Evolutionary conservation across 495 filamentous ascomycete genomes (phyloP).

Genomic region (Platismatia glauca): DNA sequence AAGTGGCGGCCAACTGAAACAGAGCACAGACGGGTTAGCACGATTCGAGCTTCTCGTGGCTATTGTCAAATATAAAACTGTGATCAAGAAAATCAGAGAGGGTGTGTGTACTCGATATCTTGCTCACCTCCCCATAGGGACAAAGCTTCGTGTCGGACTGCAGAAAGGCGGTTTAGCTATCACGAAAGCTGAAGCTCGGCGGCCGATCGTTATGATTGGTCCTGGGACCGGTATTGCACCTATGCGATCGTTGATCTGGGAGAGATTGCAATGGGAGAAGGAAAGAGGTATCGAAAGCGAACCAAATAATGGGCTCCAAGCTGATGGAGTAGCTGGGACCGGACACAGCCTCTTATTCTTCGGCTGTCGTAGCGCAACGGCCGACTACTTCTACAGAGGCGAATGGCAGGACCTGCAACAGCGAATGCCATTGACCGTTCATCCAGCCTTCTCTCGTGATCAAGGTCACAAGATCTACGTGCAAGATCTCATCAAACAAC

Average conservation of each 20-base stretch:
- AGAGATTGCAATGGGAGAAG: slow-evolving; percentile 40
- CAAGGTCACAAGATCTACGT: slow-evolving; percentile 76
- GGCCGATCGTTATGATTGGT: slow-evolving; percentile 69
- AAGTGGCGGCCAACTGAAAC: slow-evolving; percentile 53
- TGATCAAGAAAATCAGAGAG: slow-evolving; percentile 74
- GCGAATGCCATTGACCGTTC: slow-evolving; percentile 41
- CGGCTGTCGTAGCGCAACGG: slow-evolving; percentile 61
- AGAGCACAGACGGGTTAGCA: slow-evolving; percentile 31
- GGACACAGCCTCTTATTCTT: slow-evolving; percentile 54
- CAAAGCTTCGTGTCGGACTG: slow-evolving; percentile 48
- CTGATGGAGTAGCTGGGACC: slow-evolving; percentile 23
- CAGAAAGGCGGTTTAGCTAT: slow-evolving; percentile 46
- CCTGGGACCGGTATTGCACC: slow-evolving; percentile 90
- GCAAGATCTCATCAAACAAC: slow-evolving; percentile 66
- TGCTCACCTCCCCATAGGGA: slow-evolving; percentile 49
- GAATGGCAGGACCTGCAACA: slow-evolving; percentile 53
- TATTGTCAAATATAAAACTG: slow-evolving; percentile 85
- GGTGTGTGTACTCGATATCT: slow-evolving; percentile 89
- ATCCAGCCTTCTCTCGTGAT: slow-evolving; percentile 79
- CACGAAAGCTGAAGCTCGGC: slow-evolving; percentile 34
- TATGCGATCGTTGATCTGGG: slow-evolving; percentile 68
- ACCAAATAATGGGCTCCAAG: slow-evolving; percentile 22
- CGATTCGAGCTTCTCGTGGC: slow-evolving; percentile 73
- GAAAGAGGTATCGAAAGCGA: slow-evolving; percentile 27
- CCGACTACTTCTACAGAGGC: slow-evolving; percentile 70